Evolutionary conservation across 2,329 filamentous ascomycete species (phyloP).

Genomic region (Xylaria sp.): DNA sequence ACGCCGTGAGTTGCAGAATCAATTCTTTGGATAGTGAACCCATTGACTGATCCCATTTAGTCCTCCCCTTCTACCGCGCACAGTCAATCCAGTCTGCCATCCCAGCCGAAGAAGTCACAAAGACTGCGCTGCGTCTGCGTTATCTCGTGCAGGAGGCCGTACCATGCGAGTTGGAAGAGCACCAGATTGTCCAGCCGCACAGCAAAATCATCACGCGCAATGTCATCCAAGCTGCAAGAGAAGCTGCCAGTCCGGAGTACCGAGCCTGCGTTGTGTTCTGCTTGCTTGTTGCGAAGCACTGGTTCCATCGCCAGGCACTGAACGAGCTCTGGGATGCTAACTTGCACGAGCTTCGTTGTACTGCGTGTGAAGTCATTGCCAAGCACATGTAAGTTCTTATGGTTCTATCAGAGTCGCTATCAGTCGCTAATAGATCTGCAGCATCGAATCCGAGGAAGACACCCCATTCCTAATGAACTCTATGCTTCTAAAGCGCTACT

Average conservation of each 20-base stretch:
- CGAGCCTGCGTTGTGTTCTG: constrained; percentile 78
- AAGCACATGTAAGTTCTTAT: constrained; percentile 56
- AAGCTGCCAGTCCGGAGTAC: constrained; percentile 72
- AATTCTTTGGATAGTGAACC: not conserved
- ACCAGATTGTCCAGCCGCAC: constrained; percentile 69
- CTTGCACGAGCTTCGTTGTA: constrained; percentile 70
- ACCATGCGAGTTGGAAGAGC: constrained; percentile 80
- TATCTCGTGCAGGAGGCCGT: constrained; percentile 86
- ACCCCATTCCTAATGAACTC: constrained; percentile 71
- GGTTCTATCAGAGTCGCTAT: not conserved
- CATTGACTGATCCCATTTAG: constrained; percentile 35
- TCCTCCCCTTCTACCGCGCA: constrained; percentile 60
- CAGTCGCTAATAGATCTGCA: constrained; percentile 29
- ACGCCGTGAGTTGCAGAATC: constrained; percentile 35
- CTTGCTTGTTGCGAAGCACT: constrained; percentile 63
- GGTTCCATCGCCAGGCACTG: constrained; percentile 73
- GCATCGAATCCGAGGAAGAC: constrained; percentile 82
- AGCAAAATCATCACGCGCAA: constrained; percentile 76
- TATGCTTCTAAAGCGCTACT: constrained; percentile 82
- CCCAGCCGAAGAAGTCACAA: constrained; percentile 75
- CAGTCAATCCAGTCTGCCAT: constrained; percentile 60
- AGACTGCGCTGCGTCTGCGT: constrained; percentile 81
- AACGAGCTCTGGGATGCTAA: constrained; percentile 90
- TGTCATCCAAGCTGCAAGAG: constrained; percentile 74
- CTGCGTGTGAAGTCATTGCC: constrained; percentile 85